Evolutionary conservation across 2,329 filamentous ascomycete genomes (phyloP).

Genomic region (Myriangium duriaei): DNA sequence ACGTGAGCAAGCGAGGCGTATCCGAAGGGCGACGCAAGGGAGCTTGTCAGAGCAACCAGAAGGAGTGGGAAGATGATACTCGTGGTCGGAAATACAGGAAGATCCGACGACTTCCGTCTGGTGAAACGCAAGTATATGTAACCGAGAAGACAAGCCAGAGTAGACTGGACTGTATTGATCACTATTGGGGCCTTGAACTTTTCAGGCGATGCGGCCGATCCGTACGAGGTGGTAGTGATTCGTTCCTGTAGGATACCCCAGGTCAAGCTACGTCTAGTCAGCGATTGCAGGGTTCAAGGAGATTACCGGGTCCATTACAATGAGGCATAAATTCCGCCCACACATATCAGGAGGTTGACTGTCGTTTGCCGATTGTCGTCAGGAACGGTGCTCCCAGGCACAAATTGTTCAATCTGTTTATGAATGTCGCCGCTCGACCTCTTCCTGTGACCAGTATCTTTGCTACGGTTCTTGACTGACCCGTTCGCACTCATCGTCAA

Average conservation of each 20-base stretch:
- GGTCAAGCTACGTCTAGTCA: slow-evolving; percentile 49
- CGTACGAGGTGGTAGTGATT: slow-evolving; percentile 85
- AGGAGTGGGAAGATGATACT: slow-evolving; percentile 66
- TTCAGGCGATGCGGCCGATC: slow-evolving; percentile 46
- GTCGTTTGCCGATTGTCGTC: slow-evolving; percentile 13
- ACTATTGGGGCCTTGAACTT: slow-evolving; percentile 90
- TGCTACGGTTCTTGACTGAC: slow-evolving; percentile 4
- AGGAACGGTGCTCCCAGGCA: slow-evolving; percentile 8
- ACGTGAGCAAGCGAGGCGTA: slow-evolving; percentile 87
- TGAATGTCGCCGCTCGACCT: slow-evolving; percentile 9
- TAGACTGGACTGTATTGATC: slow-evolving; percentile 88
- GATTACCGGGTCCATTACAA: slow-evolving; percentile 50
- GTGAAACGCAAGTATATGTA: slow-evolving; percentile 62
- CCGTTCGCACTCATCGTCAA: slow-evolving; percentile 2
- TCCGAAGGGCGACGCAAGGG: slow-evolving; percentile 86
- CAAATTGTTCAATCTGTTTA: slow-evolving; percentile 10
- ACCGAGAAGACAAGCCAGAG: slow-evolving; percentile 73
- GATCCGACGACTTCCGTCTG: slow-evolving; percentile 31
- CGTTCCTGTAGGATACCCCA: slow-evolving; percentile 97
- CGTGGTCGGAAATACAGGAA: slow-evolving; percentile 62
- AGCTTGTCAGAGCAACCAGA: slow-evolving; percentile 76
- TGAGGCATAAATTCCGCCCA: slow-evolving; percentile 91
- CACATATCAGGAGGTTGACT: slow-evolving; percentile 67
- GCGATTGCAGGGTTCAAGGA: background rate
- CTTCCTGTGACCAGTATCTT: background rate